Evolutionary conservation across 257 asterid genomes (phyloP), one percentile per base, ranked within the genome.

Genomic region (Euphrasia confusa): DNA sequence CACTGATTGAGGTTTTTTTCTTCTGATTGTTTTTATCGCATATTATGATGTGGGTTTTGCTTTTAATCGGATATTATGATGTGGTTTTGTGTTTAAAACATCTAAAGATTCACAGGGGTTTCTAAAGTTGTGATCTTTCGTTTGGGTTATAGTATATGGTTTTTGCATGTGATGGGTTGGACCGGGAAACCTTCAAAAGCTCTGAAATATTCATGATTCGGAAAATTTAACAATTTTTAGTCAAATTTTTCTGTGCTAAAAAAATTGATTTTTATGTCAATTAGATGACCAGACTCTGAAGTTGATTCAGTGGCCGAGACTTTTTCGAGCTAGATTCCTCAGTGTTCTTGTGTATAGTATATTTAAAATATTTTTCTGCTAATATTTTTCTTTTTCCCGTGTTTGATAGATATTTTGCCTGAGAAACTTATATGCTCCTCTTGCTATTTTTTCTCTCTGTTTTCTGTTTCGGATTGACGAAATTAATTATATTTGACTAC

Each of bases 1-100:
- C 47, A 60, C 59, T 54, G 39, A 72, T 80, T 73, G 83, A 65
- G 79, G 81, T 76, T 10, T 10, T 10, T 8, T 37, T 33, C 7
- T 33, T 62, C 66, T 73, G 1, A 0, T 32, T 35, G 3, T 37
- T 37, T 37, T 37, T 37, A 30, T 30, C 33, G 33, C 4, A 74
- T 66, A 49, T 37, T 37, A 37, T 37, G 42, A 8, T 37, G 2
- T 37, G 42, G 42, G 42, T 37, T 37, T 37, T 9, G 42, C 2
- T 37, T 71, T 52, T 2, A 24, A 2, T 56, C 47, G 48, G 49
- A 74, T 66, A 49, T 37, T 21, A 30, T 49, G 70, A 52, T 32
- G 39, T 66, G 76, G 74, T 57, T 45, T 72, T 47, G 37, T 69
- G 64, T 60, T 48, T 63, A 26, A 40, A 65, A 42, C 61, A 69